Percentiles rank a stretch among this genome's conserved stretches.
phyloP scores from a whole-genome alignment of 169 alveolate species.

The Cryptosporidium viatorum region DNA sequence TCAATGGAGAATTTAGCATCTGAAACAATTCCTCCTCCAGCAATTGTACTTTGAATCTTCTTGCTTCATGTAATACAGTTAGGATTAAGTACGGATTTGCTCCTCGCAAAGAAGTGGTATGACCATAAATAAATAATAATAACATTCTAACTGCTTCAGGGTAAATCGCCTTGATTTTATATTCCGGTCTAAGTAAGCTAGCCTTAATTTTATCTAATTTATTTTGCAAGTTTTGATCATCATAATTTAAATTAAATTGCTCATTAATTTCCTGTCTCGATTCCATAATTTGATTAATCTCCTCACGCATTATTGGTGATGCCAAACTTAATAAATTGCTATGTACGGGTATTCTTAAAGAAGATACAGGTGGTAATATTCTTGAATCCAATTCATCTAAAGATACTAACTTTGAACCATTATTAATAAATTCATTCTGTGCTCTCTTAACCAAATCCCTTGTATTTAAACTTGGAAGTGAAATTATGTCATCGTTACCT shows the following conservation, averaged over 20 bases:
- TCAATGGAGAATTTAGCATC: constrained; percentile 67
- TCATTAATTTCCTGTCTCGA: constrained; percentile 68
- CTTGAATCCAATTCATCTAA: constrained; percentile 25
- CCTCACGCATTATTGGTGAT: constrained; percentile 74
- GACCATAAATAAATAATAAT: constrained; percentile 63
- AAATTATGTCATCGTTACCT: constrained; percentile 24
- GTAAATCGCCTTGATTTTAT: constrained; percentile 67
- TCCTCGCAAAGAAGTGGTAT: constrained; percentile 69
- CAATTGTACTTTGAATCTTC: constrained; percentile 67
- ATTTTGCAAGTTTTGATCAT: constrained; percentile 31
- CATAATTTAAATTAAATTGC: constrained; percentile 48
- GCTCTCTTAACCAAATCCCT: constrained; percentile 54
- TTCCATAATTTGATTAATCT: constrained; percentile 72
- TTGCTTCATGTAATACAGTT: constrained; percentile 72
- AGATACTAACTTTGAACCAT: background rate
- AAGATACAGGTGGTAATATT: constrained; percentile 52
- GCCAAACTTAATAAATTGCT: constrained; percentile 68
- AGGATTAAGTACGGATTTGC: constrained; percentile 62
- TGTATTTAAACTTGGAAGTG: constrained; percentile 46
- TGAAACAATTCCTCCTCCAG: constrained; percentile 65
- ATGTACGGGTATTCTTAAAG: constrained; percentile 71
- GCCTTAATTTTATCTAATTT: constrained; percentile 61
- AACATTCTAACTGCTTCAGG: constrained; percentile 75
- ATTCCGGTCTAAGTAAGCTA: constrained; percentile 69
- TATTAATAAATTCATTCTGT: constrained; percentile 47